These are phyloP conservation scores for Rutstroemia sp. DNA, from an alignment of 2,329 filamentous ascomycete genomes.

Conservation along the genomic window DNA sequence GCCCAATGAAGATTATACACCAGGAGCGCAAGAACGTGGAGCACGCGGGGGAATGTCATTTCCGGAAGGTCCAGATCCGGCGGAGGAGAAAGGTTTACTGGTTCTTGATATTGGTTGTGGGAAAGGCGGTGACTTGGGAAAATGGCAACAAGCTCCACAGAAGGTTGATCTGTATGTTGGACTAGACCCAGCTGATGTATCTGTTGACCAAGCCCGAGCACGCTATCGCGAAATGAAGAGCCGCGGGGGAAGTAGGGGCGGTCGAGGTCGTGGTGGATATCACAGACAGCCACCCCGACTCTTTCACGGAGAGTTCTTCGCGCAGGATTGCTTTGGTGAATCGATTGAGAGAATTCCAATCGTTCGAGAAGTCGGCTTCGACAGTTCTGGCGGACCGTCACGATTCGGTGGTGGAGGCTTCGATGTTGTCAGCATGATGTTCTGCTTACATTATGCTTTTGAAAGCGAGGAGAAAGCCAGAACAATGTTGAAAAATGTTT, in stretches of 20 bases:
- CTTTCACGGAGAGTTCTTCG: slow-evolving; percentile 81
- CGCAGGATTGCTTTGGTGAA: slow-evolving; percentile 89
- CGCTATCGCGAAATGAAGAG: slow-evolving; percentile 68
- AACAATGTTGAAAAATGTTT: slow-evolving; percentile 89
- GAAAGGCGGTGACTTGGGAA: slow-evolving; percentile 90
- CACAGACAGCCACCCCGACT: slow-evolving; percentile 46
- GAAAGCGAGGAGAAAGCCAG: slow-evolving; percentile 85
- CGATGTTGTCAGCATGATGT: slow-evolving; percentile 98
- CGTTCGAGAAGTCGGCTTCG: slow-evolving; percentile 82
- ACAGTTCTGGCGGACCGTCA: slow-evolving; percentile 53
- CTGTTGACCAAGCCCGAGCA: slow-evolving; percentile 82
- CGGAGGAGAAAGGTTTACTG: slow-evolving; percentile 50
- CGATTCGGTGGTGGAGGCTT: slow-evolving; percentile 72
- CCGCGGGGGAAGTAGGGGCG: slow-evolving; percentile 48
- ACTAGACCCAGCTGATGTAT: slow-evolving; percentile 85
- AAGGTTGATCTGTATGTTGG: slow-evolving; percentile 89
- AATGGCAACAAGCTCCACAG: slow-evolving; percentile 94
- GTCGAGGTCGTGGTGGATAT: slow-evolving; percentile 41
- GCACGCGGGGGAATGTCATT: slow-evolving; percentile 37
- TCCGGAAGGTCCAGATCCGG: slow-evolving; percentile 27
- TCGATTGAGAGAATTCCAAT: slow-evolving; percentile 75
- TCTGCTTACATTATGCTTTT: slow-evolving; percentile 98
- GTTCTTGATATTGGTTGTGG: slow-evolving; percentile 94
- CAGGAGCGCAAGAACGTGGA: slow-evolving; percentile 49
- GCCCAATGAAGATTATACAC: slow-evolving; percentile 65